Conservation (phyloP, 305 asterid species). For the Striga hermonthica region DNA sequence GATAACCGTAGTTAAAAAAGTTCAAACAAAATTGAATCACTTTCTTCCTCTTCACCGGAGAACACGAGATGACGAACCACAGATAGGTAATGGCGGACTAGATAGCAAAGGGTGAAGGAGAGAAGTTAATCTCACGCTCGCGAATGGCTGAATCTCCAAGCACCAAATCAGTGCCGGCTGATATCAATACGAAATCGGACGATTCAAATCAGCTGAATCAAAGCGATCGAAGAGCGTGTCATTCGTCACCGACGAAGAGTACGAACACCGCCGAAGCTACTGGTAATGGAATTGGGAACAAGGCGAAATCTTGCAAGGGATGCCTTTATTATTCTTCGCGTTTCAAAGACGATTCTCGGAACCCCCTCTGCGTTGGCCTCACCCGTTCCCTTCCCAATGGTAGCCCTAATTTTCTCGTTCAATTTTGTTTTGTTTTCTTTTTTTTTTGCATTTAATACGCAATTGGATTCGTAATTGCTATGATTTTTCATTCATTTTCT, state of each 20-base stretch:
- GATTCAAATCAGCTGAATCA: constrained; percentile 31
- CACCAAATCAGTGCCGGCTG: constrained; percentile 18
- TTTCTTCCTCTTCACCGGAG: neutral
- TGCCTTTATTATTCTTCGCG: constrained; percentile 70
- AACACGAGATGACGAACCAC: neutral
- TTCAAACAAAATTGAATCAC: neutral
- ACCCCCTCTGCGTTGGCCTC: constrained; percentile 78
- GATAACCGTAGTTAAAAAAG: too few species aligned
- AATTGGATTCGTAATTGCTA: neutral
- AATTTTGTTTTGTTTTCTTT: neutral
- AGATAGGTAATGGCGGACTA: neutral
- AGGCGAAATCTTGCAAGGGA: constrained; percentile 81
- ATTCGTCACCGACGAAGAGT: constrained; percentile 37
- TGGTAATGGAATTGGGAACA: constrained; percentile 25
- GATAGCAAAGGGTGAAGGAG: neutral
- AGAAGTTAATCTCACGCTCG: constrained; percentile 25
- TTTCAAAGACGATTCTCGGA: constrained; percentile 58
- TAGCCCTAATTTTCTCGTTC: constrained; percentile 34
- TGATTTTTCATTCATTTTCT: neutral
- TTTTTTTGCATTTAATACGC: neutral
- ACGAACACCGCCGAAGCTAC: constrained; percentile 23
- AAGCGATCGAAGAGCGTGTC: constrained; percentile 25
- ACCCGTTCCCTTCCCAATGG: constrained; percentile 73
- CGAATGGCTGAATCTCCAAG: constrained; percentile 31
- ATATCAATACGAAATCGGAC: constrained; percentile 18